phyloP scores from a whole-genome alignment of 352 stramenopile species.

The Thraustochytrium sp. region DNA sequence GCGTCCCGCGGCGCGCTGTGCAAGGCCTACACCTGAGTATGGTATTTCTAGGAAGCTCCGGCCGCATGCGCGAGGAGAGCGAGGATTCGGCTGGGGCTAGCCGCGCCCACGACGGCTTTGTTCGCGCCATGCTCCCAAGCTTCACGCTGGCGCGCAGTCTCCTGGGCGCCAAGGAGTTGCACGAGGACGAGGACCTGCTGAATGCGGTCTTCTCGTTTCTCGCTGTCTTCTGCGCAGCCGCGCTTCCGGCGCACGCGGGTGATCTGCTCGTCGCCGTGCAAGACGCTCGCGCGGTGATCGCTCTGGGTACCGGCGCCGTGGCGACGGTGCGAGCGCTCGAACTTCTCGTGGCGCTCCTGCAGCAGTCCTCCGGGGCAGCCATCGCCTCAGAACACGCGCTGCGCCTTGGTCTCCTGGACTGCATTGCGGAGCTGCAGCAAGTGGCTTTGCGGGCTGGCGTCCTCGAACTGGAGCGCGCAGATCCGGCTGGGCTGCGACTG shows the following conservation, averaged over 20 bases:
- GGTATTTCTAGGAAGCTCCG: not conserved
- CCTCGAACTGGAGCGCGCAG: not conserved
- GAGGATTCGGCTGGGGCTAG: not conserved
- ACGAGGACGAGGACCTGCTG: not conserved
- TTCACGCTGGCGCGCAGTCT: not conserved
- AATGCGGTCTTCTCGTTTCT: not conserved
- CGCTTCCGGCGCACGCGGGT: not conserved
- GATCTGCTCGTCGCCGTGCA: not conserved
- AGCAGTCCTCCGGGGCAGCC: not conserved
- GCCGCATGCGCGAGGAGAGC: not conserved
- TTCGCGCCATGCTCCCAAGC: not conserved
- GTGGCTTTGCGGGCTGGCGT: not conserved
- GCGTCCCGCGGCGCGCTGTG: not conserved
- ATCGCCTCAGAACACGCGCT: not conserved
- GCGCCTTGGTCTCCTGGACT: not conserved
- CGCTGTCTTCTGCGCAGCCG: not conserved
- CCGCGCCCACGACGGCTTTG: not conserved
- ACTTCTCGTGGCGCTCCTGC: not conserved
- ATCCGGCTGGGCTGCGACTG: not conserved
- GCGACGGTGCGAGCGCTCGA: not conserved
- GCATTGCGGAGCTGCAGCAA: not conserved
- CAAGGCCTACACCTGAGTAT: not conserved
- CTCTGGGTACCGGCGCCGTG: not conserved
- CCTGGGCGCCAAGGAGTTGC: not conserved
- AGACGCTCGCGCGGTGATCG: not conserved